Percentiles rank a stretch among this genome's conserved stretches.
These are phyloP conservation scores for Galerina sulciceps DNA, from an alignment of 768 basidiomycete genomes.

Conservation along the genomic window DNA sequence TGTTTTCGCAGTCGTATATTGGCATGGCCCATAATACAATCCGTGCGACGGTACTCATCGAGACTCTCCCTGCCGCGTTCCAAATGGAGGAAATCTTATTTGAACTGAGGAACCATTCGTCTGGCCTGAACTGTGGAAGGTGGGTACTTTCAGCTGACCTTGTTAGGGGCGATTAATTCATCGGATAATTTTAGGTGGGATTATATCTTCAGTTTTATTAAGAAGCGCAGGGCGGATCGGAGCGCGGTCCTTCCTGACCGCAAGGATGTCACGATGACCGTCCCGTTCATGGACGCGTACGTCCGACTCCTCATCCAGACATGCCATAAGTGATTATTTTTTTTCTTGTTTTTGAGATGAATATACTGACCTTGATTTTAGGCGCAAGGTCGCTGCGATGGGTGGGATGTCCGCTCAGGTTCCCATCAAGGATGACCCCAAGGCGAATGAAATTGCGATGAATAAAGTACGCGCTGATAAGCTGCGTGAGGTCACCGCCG, in stretches of 20 bases:
- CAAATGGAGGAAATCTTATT: conserved; percentile 99
- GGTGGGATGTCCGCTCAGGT: conserved; percentile 99
- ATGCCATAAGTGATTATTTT: conserved; percentile 80
- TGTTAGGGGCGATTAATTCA: conserved; percentile 12
- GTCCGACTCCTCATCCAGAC: conserved; percentile 96
- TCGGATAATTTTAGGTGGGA: conserved; percentile 68
- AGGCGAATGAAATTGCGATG: conserved; percentile 94
- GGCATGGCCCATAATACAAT: conserved; percentile 86
- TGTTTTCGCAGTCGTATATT: conserved; percentile 90
- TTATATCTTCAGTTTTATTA: conserved; percentile 98
- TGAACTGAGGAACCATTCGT: conserved; percentile 93
- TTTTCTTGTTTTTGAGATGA: background rate
- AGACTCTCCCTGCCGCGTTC: conserved; percentile 97
- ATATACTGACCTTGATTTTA: conserved; percentile 30
- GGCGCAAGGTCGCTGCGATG: conserved; percentile 98
- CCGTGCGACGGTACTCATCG: conserved; percentile 93
- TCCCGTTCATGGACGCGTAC: conserved; percentile 97
- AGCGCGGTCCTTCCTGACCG: conserved; percentile 94
- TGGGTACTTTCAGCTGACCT: conserved; percentile 31
- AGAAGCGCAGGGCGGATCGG: conserved; percentile 90
- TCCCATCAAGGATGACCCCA: conserved; percentile 95
- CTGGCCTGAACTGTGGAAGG: conserved; percentile 97
- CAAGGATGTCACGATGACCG: conserved; percentile 97
- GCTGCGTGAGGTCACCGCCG: conserved; percentile 91
- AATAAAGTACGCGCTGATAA: conserved; percentile 94